Evolutionary conservation across 2,329 filamentous ascomycete species (phyloP), one percentile per base, ranked within the genome.

Genomic region (Incumbomyces lentus): DNA sequence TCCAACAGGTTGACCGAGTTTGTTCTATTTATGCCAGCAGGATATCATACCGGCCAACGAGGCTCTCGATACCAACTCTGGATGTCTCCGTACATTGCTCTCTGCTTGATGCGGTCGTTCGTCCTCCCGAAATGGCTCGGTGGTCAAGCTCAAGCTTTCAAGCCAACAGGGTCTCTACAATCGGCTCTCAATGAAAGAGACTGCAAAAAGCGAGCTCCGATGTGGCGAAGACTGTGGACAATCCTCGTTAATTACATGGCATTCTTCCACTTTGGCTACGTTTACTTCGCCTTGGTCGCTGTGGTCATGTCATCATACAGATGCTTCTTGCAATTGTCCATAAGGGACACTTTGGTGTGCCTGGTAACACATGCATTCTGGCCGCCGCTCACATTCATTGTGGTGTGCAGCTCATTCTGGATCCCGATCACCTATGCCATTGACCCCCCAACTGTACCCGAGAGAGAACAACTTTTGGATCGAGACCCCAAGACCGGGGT

Each of bases 41-140:
- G 77, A 16, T 79, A 79, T 56, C 71, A 76, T 58, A 75, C 74
- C 10, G 76, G 74, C 3, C 75, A 78, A 59, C 68, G 76, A 45
- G 74, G 74, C 33, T 68, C 70, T 2, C 67, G 74, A 3, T 73
- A 74, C 51, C 73, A 78, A 59, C 64, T 80, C 22, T 81, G 77
- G 76, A 80, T 80, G 76, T 70, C 76, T 6, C 76, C 76, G 0
- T 81, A 78, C 60, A 75, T 78, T 49, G 73, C 75, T 0, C 64
- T 78, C 10, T 75, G 72, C 55, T 71, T 80, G 45, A 61, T 79
- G 43, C 74, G 75, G 2, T 70, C 75, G 1, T 80, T 80, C 55
- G 54, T 79, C 12, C 65, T 80, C 2, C 76, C 76, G 19, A 69
- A 58, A 6, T 79, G 76, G 76, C 70, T 81, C 13, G 78, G 78